Conservation (phyloP, 768 basidiomycete species). For the Suillus variegatus region DNA sequence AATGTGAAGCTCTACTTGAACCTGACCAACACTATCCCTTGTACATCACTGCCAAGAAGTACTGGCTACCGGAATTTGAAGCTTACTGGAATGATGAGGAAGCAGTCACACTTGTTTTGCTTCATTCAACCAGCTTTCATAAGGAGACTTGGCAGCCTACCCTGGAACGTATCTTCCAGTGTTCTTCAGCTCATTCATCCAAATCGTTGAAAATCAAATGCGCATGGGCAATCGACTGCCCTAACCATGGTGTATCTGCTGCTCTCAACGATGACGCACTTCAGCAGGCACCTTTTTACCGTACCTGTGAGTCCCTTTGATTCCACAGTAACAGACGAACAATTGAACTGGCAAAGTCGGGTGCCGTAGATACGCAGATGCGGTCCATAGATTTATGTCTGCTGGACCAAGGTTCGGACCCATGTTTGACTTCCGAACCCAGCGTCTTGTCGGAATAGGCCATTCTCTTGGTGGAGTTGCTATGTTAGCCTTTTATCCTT, state of each 20-base stretch:
- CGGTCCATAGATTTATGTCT: conserved; percentile 56
- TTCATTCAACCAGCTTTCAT: conserved; percentile 74
- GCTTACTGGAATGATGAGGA: conserved; percentile 37
- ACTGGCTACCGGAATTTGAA: conserved; percentile 46
- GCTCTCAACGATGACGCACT: conserved; percentile 51
- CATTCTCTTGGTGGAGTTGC: conserved; percentile 70
- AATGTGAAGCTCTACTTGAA: conserved; percentile 34
- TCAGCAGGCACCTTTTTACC: conserved; percentile 43
- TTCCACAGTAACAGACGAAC: neutral
- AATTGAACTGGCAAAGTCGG: conserved; percentile 43
- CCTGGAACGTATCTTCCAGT: conserved; percentile 47
- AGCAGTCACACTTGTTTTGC: conserved; percentile 57
- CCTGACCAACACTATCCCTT: conserved; percentile 48
- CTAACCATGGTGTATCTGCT: conserved; percentile 70
- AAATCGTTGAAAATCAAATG: conserved; percentile 25
- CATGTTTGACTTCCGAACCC: conserved; percentile 46
- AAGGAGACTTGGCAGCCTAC: conserved; percentile 75
- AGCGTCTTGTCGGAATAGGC: conserved; percentile 63
- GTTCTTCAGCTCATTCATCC: neutral
- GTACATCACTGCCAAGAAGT: conserved; percentile 57
- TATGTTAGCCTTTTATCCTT: conserved; percentile 44
- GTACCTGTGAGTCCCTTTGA: conserved; percentile 41
- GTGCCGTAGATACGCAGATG: conserved; percentile 63
- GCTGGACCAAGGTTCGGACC: conserved; percentile 40
- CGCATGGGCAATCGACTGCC: conserved; percentile 72